Evolutionary conservation across 768 basidiomycete species (phyloP), one percentile per base, ranked within the genome.

Genomic region (Leccinum broughii): DNA sequence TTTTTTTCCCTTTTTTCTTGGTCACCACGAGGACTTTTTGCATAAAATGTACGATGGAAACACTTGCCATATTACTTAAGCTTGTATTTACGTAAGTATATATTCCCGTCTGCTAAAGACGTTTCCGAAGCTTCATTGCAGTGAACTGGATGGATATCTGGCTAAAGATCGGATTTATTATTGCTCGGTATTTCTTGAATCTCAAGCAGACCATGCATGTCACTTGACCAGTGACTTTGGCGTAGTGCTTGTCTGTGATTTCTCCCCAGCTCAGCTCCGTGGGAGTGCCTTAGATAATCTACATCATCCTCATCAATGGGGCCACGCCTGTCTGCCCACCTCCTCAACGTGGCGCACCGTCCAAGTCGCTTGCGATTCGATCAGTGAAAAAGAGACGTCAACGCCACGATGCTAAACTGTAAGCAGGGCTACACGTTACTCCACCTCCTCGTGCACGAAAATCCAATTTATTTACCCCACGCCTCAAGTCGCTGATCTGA

Each of bases 401-500:
- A 10, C 20, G 17, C n/a, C 52, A 51, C 62, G 55, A 73, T 73
- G 72, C 68, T 73, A 10, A 73, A 62, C 48, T 75, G 72, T 73
- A 58, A 75, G 72, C 60, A 54, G 28, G 39, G 17, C 39, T 41
- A 41, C n/a, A 17, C 20, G 9, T 41, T 41, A 41, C 41, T 41
- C 41, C 17, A 7, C 13, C 9, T n/a, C 9, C 11, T 32, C n/a
- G 46, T 41, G 53, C 44, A 39, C 52, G 15, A 41, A 48, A n/a
- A 53, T 37, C 17, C 52, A 52, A 34, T 24, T 35, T 35, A 35
- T 58, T 56, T 57, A 60, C 52, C 35, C 35, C 44, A 24, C 52
- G 15, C 44, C 61, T 2, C 8, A 22, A 86, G 85, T 88, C 59
- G 83, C 86, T 57, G 88, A 89, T 50, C 71, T 90, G 54, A 88